Percentiles rank a stretch among this genome's conserved stretches.
These are phyloP conservation scores for Aspergillus carlsbadensis DNA, from an alignment of 495 filamentous ascomycete species.

Conservation along the genomic window DNA sequence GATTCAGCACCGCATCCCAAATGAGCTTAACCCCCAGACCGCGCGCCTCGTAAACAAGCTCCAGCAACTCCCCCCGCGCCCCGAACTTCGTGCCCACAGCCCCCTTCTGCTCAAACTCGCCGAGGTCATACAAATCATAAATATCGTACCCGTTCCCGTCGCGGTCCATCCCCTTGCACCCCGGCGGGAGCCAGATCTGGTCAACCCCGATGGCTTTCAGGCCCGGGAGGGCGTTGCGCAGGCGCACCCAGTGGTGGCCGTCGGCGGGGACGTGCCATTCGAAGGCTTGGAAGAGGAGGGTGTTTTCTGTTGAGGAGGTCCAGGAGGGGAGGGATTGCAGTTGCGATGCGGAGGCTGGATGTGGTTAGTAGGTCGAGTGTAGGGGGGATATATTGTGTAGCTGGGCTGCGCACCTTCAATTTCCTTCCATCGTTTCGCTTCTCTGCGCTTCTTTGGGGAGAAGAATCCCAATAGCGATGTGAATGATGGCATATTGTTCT, in stretches of 20 bases:
- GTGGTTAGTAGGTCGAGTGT: neutral
- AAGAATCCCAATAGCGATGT: neutral
- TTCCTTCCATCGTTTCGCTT: neutral
- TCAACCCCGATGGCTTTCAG: constrained; percentile 60
- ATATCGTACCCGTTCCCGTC: constrained; percentile 70
- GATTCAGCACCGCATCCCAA: constrained; percentile 78
- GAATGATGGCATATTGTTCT: no score
- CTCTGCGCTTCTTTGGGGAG: neutral
- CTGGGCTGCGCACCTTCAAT: constrained; percentile 22
- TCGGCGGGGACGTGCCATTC: constrained; percentile 73
- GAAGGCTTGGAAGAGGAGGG: constrained; percentile 66
- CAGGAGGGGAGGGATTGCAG: constrained; percentile 29
- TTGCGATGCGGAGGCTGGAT: neutral
- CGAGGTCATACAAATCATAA: constrained; percentile 75
- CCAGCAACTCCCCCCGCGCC: constrained; percentile 56
- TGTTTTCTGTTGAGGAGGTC: constrained; percentile 43
- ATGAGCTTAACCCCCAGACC: constrained; percentile 54
- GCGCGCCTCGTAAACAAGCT: constrained; percentile 47
- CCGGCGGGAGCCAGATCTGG: constrained; percentile 69
- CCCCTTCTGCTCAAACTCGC: constrained; percentile 74
- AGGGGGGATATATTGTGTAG: neutral
- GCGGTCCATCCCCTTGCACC: constrained; percentile 64
- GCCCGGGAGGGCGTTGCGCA: constrained; percentile 50
- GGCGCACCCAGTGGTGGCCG: constrained; percentile 60
- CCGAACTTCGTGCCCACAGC: constrained; percentile 66